phyloP scores from a whole-genome alignment of 1,284 basidiomycete genomes.

The Chondrostereum purpureum region DNA sequence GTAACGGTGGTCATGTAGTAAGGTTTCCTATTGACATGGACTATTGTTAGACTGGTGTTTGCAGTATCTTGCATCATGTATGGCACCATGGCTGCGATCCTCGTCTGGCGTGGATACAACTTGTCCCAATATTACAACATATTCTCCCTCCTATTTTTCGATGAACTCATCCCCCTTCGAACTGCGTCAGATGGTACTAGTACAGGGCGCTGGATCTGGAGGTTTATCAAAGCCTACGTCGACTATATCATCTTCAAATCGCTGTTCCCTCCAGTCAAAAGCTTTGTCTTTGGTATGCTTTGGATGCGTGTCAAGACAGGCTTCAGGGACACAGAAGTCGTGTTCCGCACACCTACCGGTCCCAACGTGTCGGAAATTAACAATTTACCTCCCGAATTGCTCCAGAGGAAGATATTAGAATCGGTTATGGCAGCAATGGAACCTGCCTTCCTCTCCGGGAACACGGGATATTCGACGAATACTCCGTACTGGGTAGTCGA shows the following conservation, averaged over 20 bases:
- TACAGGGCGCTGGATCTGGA: constrained; percentile 1
- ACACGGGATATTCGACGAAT: constrained; percentile 7
- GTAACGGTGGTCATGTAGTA: too few relatives aligned
- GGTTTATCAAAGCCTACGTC: not conserved
- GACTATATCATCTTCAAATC: constrained; percentile 6
- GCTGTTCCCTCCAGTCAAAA: constrained; percentile 1
- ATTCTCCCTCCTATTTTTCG: not conserved
- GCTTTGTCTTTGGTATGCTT: constrained; percentile 5
- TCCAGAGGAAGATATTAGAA: not conserved
- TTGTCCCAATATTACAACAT: not conserved
- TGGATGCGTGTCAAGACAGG: constrained; percentile 10
- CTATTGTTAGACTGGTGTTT: too few relatives aligned
- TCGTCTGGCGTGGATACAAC: not conserved
- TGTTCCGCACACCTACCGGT: constrained; percentile 10
- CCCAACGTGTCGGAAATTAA: not conserved
- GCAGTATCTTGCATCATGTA: too few relatives aligned
- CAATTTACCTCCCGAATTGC: constrained; percentile 4
- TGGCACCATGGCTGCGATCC: not conserved
- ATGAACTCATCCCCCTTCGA: not conserved
- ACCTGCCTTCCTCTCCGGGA: constrained; percentile 5
- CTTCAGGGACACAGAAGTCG: constrained; percentile 8
- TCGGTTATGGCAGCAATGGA: constrained; percentile 7
- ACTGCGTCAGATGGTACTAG: not conserved
- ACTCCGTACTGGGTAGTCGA: constrained; percentile 9
- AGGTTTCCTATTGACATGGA: too few relatives aligned